Base-by-base conservation (phyloP, 805 yeast species). In the Suhomyces vadensis region DNA sequence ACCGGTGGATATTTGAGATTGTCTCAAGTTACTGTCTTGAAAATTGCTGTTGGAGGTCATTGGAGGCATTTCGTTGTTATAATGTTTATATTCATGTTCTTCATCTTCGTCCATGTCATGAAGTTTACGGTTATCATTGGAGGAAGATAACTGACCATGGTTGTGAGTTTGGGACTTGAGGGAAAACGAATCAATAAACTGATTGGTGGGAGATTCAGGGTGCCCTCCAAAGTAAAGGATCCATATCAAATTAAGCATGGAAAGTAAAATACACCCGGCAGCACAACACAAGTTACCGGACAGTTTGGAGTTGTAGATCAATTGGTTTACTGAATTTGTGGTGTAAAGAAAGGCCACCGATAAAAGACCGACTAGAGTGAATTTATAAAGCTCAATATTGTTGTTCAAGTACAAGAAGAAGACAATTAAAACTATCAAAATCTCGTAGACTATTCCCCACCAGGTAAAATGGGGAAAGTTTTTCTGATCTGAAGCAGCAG, bases 381-480 rank as follows among this genome's bases (percentile, higher is more conserved):
- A 65, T 54, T 85, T 78, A 68, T 94, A 88, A 48, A 79, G 73
- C 58, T 86, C 89, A 47, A 88, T 71, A 35, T 81, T 66, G 64
- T 85, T 83, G 56, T 61, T 81, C 58, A 63, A 75, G 65, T 78
- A 88, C 50, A 81, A 70, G 44, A 73, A 54, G 33, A 75, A 74
- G 47, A 78, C 73, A 16, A 73, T 61, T 4, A 80, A 53, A 16
- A 86, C 74, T 33, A 88, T 53, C 23, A 87, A 49, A 16, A 90
- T 69, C 65, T 92, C 83, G 59, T 81, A 94, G 2, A 86, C 91
- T 5, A 94, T 64, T 1, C 95, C 96, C 99, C 99, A 94, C 99
- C 99, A 92, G 3, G 94, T 80, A 65, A 92, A 86, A 51, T 81
- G 79, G 1, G 97, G 97, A 59, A 85, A 88, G 5, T 64, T 52